Evolutionary conservation across 2,329 filamentous ascomycete species (phyloP).

Genomic region (Xylariaceae sp.): DNA sequence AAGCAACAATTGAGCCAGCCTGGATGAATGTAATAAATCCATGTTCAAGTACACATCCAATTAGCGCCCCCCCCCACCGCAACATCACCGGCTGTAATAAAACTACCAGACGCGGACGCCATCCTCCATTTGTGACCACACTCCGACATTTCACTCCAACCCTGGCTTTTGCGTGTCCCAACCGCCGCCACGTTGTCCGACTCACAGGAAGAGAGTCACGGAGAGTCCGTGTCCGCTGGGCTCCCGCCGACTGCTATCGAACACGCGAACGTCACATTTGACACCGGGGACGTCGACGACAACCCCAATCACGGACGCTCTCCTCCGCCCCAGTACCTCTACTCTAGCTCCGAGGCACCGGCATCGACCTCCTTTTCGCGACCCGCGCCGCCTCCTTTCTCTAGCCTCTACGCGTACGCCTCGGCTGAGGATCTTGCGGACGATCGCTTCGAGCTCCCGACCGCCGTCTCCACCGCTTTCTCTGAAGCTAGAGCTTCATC

Average conservation of each 20-base stretch:
- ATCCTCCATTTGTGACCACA: conserved; percentile 30
- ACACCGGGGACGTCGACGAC: conserved; percentile 36
- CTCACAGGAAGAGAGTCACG: conserved; percentile 51
- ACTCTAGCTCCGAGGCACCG: conserved; percentile 62
- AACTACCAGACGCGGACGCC: conserved; percentile 26
- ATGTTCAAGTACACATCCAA: conserved; percentile 25
- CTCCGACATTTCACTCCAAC: conserved; percentile 17
- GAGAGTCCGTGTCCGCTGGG: conserved; percentile 52
- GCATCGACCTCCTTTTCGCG: conserved; percentile 50
- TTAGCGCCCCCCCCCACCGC: conserved; percentile 28
- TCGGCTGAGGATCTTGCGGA: conserved; percentile 39
- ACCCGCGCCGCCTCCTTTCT: conserved; percentile 63
- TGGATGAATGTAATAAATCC: conserved; percentile 13
- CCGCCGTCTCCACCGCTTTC: conserved; percentile 31
- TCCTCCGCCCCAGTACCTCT: conserved; percentile 67
- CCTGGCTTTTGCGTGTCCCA: conserved; percentile 4
- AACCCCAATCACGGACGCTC: conserved; percentile 49
- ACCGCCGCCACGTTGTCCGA: conserved; percentile 56
- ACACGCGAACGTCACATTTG: conserved; percentile 26
- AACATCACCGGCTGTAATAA: conserved; percentile 33
- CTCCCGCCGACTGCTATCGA: conserved; percentile 38
- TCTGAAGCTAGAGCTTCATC: conserved; percentile 43
- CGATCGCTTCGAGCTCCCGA: conserved; percentile 39
- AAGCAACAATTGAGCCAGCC: conserved; percentile 1
- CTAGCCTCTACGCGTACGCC: conserved; percentile 59